Percentiles rank a stretch among this genome's conserved stretches.
These are phyloP conservation scores for Fusarium hostae DNA, from an alignment of 2,329 filamentous ascomycete genomes.

Conservation along the genomic window DNA sequence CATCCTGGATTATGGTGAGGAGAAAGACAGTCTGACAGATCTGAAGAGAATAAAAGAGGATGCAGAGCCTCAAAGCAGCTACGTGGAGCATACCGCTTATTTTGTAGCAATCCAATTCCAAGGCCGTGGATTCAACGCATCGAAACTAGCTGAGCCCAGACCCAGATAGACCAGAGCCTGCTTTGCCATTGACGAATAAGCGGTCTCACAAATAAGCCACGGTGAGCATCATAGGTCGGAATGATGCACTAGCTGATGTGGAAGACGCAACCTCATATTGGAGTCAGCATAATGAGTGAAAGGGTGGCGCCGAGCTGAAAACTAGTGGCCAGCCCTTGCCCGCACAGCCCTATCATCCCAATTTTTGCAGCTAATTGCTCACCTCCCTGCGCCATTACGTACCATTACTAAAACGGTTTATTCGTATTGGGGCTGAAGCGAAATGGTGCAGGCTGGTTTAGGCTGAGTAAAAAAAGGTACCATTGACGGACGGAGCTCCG, in stretches of 20 bases:
- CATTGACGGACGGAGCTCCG: rapidly evolving
- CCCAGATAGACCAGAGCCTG: background rate
- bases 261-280: background rate
- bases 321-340: background rate
- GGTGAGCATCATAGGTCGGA: background rate
- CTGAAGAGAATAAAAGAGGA: rapidly evolving
- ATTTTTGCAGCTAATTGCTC: slow-evolving; percentile 12
- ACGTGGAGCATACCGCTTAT: background rate
- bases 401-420: background rate
- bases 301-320: slow-evolving; percentile 23
- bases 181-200: slow-evolving; percentile 6
- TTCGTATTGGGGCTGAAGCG: background rate
- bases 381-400: background rate
- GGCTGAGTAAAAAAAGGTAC: background rate
- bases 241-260: background rate
- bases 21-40: rapidly evolving
- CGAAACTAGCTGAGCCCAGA: background rate
- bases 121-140: background rate
- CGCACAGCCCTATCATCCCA: background rate
- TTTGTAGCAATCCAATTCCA: background rate
- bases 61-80: background rate
- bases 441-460: background rate
- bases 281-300: background rate
- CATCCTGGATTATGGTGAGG: background rate
- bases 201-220: background rate